These are phyloP conservation scores for Cyclotella cryptica DNA, from an alignment of 108 stramenopile species.

Conservation along the genomic window DNA sequence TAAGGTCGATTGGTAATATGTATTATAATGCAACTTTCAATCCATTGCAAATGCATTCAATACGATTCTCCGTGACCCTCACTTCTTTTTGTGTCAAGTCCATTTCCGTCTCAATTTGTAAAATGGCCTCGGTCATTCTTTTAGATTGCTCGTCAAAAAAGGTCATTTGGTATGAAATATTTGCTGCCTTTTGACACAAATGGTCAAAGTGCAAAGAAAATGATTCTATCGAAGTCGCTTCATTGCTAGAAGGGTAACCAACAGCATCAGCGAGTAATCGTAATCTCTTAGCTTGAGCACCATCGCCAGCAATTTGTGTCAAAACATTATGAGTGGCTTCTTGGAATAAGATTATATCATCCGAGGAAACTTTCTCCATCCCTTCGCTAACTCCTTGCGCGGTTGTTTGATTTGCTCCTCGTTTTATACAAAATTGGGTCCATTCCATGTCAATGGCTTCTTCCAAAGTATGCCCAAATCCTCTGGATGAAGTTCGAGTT, in stretches of 20 bases:
- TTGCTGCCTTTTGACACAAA: conserved; percentile 19
- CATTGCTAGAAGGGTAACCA: background rate
- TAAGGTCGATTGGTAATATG: background rate
- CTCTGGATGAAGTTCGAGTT: background rate
- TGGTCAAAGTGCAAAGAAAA: background rate
- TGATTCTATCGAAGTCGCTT: background rate
- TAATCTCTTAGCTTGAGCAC: conserved; percentile 22
- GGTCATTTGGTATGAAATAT: conserved; percentile 4
- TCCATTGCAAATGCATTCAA: background rate
- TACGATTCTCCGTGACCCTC: background rate
- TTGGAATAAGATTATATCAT: conserved; percentile 13
- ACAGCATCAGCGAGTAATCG: conserved; percentile 32
- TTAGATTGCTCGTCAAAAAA: conserved; percentile 4
- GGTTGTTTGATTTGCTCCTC: background rate
- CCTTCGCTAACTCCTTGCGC: too few species aligned
- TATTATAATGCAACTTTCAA: background rate
- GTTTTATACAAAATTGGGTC: conserved; percentile 21
- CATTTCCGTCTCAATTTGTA: too few species aligned
- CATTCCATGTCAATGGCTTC: conserved; percentile 41
- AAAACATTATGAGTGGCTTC: conserved; percentile 9
- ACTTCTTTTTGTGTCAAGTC: background rate
- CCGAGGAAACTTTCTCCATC: conserved; percentile 8
- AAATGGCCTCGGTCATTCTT: background rate
- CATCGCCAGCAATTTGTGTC: conserved; percentile 35
- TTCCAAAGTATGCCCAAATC: conserved; percentile 13